phyloP scores from a whole-genome alignment of 768 basidiomycete genomes.

The Kwoniella sp. region DNA sequence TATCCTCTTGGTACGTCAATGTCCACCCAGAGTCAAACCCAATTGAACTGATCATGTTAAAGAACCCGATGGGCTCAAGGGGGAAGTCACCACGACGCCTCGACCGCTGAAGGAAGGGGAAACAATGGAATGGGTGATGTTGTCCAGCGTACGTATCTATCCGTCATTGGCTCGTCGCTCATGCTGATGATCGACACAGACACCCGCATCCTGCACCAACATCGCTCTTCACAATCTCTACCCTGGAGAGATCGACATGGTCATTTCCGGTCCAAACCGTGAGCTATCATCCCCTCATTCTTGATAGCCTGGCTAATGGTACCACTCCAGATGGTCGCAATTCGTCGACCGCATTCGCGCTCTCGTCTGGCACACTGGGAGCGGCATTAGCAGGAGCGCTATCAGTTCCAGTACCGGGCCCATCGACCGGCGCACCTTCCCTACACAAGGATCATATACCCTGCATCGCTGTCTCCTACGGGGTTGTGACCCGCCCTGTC shows the following conservation, averaged over 20 bases:
- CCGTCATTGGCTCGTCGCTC: neutral
- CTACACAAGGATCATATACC: conserved; percentile 52
- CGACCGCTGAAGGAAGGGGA: conserved; percentile 72
- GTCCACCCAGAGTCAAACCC: no score
- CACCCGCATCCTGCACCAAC: conserved; percentile 80
- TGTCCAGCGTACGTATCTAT: conserved; percentile 61
- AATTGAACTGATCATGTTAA: neutral
- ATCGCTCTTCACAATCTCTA: conserved; percentile 85
- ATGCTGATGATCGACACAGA: conserved; percentile 21
- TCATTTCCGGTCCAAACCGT: conserved; percentile 53
- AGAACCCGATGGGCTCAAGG: conserved; percentile 51
- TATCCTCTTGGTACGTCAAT: conserved; percentile 43
- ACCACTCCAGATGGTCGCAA: conserved; percentile 48
- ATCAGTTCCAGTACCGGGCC: conserved; percentile 50
- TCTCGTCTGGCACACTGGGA: conserved; percentile 89
- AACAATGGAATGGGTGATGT: conserved; percentile 82
- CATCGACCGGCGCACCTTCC: conserved; percentile 20
- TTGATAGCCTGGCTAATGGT: neutral
- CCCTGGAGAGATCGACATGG: conserved; percentile 79
- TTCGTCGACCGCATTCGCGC: conserved; percentile 69
- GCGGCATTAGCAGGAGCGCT: conserved; percentile 70
- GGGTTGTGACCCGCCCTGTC: conserved; percentile 67
- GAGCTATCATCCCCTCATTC: neutral
- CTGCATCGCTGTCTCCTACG: conserved; percentile 84
- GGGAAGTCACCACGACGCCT: conserved; percentile 62